Base-by-base conservation (phyloP, 2,329 filamentous ascomycete species). In the Ilyonectria destructans region DNA sequence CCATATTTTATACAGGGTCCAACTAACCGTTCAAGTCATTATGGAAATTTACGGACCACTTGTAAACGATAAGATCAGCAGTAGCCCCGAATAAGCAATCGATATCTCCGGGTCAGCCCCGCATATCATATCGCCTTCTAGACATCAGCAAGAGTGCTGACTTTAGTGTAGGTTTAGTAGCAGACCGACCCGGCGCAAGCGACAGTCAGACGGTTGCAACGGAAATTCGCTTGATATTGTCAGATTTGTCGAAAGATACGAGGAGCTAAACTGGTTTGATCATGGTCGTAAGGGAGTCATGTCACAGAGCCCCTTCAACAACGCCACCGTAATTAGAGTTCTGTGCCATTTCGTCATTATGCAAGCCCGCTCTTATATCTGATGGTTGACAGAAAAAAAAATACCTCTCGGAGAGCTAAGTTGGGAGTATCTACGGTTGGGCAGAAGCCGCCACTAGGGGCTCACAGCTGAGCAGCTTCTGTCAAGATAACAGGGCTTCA, bases 111-210 rank as follows among this genome's bases (percentile, higher is more conserved):
- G 4, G 13, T 29, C 29, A 37, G 37, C 65, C 9, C 23, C 35
- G n/a, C 6, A 8, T 15, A 15, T 3, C 13, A 15, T 3, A 21
- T 15, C 21, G 26, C 21, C 31, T 15, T 17, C 33, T n/a, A 8
- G 13, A 33, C 31, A 10, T 35, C 51, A 35, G 51, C 29, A 21
- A 51, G 51, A 48, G 58, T 35, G 35, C 21, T 10, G 6, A 23
- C 10, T 8, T 21, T 35, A 35, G 29, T 13, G 17, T 21, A n/a
- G 17, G 51, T 54, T 21, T 43, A 63, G 21, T n/a, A 63, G 55
- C 65, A 56, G 65, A 56, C 49, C 60, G 65, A 52, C 17, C 65
- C 56, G 60, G 12, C 5, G 59, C 33, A 48, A 59, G 26, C 23
- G 17, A 55, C 23, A 17, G 15, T 19, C 15, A 43, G 40, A 3